phyloP scores from a whole-genome alignment of 179 eudicot genomes.

The Nepenthes alata region DNA sequence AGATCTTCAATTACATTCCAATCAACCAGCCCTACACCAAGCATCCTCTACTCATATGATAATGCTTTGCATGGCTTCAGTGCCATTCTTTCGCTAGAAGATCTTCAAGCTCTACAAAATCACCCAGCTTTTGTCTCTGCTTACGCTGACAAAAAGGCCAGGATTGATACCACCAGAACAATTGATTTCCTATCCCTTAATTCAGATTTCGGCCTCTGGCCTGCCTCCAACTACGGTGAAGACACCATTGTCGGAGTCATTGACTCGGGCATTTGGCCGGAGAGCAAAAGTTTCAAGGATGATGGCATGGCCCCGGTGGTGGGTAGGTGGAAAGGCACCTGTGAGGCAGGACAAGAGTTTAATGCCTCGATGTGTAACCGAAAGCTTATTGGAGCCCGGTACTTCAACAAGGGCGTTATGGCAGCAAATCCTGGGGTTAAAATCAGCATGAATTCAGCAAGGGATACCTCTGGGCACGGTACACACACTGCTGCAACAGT shows the following conservation, averaged over 20 bases:
- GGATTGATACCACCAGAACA: constrained; percentile 39
- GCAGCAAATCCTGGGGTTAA: constrained; percentile 7
- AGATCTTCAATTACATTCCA: constrained; percentile 7
- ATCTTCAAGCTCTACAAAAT: constrained; percentile 22
- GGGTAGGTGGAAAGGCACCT: constrained; percentile 45
- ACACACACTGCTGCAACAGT: constrained; percentile 74
- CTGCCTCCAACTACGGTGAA: constrained; percentile 47
- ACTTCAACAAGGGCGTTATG: constrained; percentile 19
- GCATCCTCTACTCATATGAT: constrained; percentile 29
- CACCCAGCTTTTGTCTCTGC: constrained; percentile 25
- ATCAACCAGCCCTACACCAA: constrained; percentile 8
- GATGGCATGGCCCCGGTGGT: constrained; percentile 41
- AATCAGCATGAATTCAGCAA: constrained; percentile 17
- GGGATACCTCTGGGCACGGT: constrained; percentile 64
- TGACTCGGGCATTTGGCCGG: constrained; percentile 67
- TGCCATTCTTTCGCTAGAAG: constrained; percentile 23
- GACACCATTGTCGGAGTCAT: constrained; percentile 49
- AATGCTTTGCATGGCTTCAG: constrained; percentile 66
- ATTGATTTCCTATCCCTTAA: constrained; percentile 45
- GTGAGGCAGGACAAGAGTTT: constrained; percentile 42
- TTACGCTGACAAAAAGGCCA: constrained; percentile 27
- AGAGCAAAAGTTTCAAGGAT: constrained; percentile 51
- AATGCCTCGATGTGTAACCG: constrained; percentile 34
- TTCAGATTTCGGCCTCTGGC: constrained; percentile 14
- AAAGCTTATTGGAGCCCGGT: constrained; percentile 57